A percentile compares a stretch with the other conserved stretches of the same genome.
Conservation (phyloP, 2,329 filamentous ascomycete genomes). For the Penicillium janthinellum region DNA sequence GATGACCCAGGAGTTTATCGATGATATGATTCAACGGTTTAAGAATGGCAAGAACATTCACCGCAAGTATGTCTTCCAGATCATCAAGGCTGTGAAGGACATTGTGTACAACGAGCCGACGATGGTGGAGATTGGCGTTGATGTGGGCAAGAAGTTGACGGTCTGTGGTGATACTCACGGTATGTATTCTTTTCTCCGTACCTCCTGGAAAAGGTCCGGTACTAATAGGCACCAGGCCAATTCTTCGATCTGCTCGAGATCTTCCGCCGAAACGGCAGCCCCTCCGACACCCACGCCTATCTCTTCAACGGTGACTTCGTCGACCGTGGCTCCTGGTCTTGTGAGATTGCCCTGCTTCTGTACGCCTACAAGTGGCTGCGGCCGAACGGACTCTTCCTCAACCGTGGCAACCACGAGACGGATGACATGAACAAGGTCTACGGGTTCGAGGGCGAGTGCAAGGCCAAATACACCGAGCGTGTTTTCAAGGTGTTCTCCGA, state of each 20-base stretch:
- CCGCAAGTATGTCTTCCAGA: slow-evolving; percentile 97
- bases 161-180: slow-evolving; percentile 98
- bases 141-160: slow-evolving; percentile 76
- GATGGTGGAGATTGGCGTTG: slow-evolving; percentile 91
- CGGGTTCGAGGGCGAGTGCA: slow-evolving; percentile 97
- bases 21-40: slow-evolving; percentile 96
- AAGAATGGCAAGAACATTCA: slow-evolving; percentile 94
- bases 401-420: slow-evolving; percentile 97
- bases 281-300: slow-evolving; percentile 84
- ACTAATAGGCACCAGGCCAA: slow-evolving; percentile 64
- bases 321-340: slow-evolving; percentile 95
- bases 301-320: slow-evolving; percentile 99
- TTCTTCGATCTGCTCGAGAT: slow-evolving; percentile 97
- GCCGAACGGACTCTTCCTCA: slow-evolving; percentile 86
- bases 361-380: slow-evolving; percentile 97
- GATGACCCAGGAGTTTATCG: slow-evolving; percentile 96
- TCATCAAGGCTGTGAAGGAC: slow-evolving; percentile 85
- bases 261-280: slow-evolving; percentile 86
- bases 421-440: slow-evolving; percentile 99
- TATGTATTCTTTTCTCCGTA: slow-evolving; percentile 39
- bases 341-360: slow-evolving; percentile 89
- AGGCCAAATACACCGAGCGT: slow-evolving; percentile 94
- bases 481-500: slow-evolving; percentile 98
- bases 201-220: background rate
- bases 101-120: slow-evolving; percentile 90